phyloP scores from a whole-genome alignment of 2,329 filamentous ascomycete genomes.

The Amesomyces nigricolor region DNA sequence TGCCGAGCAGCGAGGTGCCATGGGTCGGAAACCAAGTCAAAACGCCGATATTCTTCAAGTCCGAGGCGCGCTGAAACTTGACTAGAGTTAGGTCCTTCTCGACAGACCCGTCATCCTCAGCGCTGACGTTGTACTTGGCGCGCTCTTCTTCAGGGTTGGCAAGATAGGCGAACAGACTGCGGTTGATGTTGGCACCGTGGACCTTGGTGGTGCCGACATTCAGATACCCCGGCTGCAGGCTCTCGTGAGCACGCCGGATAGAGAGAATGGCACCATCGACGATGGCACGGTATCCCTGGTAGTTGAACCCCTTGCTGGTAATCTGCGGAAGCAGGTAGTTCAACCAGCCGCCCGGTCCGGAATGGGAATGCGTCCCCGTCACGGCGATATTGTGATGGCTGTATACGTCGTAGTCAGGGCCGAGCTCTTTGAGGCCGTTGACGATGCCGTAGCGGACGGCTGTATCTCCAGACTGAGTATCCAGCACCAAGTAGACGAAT shows the following conservation, averaged over 20 bases:
- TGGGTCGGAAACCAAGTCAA: conserved; percentile 91
- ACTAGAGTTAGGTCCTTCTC: conserved; percentile 76
- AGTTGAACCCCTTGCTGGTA: conserved; percentile 78
- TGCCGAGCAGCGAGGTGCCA: conserved; percentile 83
- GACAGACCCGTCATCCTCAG: conserved; percentile 48
- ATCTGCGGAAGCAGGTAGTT: conserved; percentile 93
- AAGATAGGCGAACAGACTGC: conserved; percentile 82
- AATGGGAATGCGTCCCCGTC: conserved; percentile 89
- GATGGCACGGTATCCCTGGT: conserved; percentile 82
- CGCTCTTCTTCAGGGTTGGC: conserved; percentile 77
- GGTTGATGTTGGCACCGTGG: conserved; percentile 75
- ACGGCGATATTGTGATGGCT: conserved; percentile 77
- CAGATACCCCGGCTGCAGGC: conserved; percentile 59
- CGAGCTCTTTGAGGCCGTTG: conserved; percentile 63
- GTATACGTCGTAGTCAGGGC: conserved; percentile 68
- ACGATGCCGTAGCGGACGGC: conserved; percentile 84
- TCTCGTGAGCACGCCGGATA: conserved; percentile 73
- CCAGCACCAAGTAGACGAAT: conserved; percentile 82
- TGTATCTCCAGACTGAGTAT: conserved; percentile 83
- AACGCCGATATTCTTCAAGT: conserved; percentile 71
- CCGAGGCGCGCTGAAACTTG: conserved; percentile 67
- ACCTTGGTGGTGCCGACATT: conserved; percentile 65
- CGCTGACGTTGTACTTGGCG: conserved; percentile 53
- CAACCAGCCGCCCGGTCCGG: conserved; percentile 85
- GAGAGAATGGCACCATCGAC: conserved; percentile 80